phyloP scores from a whole-genome alignment of 2,329 filamentous ascomycete species.

The Aspergillus awamori region DNA sequence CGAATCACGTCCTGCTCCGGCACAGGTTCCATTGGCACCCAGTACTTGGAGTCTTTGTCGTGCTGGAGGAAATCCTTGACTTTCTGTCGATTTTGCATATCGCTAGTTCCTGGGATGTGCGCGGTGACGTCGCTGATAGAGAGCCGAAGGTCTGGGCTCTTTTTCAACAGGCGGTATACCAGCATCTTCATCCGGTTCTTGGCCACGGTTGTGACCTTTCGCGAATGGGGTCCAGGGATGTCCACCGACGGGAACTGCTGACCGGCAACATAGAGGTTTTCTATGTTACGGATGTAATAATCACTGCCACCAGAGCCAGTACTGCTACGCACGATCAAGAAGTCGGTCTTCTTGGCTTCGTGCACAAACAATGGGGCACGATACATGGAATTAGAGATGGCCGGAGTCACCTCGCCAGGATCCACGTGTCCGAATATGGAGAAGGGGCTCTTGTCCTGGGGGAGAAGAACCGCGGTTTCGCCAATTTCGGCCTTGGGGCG shows the following conservation, averaged over 20 bases:
- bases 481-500: conserved; percentile 82
- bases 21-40: conserved; percentile 76
- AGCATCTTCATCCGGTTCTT: conserved; percentile 98
- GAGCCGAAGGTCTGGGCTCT: conserved; percentile 69
- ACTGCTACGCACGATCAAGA: conserved; percentile 79
- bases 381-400: conserved; percentile 94
- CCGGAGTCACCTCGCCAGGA: conserved; percentile 84
- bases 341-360: conserved; percentile 74
- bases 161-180: conserved; percentile 82
- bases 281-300: conserved; percentile 85
- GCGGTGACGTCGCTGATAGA: conserved; percentile 83
- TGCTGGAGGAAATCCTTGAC: conserved; percentile 95
- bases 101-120: conserved; percentile 89
- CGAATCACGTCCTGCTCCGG: conserved; percentile 82
- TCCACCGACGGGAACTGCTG: conserved; percentile 92
- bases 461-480: conserved; percentile 82
- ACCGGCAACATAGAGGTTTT: conserved; percentile 87
- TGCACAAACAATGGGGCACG: conserved; percentile 93
- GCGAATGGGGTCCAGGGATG: conserved; percentile 88
- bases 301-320: conserved; percentile 76
- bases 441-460: conserved; percentile 95
- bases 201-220: conserved; percentile 93
- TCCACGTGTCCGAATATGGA: conserved; percentile 93
- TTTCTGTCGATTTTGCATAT: conserved; percentile 94
- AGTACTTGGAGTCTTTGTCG: conserved; percentile 83